A percentile compares a stretch with the other conserved stretches of the same genome.
Evolutionary conservation across 176 grass and related monocot species (phyloP).

Genomic region (Paspalum notatum): DNA sequence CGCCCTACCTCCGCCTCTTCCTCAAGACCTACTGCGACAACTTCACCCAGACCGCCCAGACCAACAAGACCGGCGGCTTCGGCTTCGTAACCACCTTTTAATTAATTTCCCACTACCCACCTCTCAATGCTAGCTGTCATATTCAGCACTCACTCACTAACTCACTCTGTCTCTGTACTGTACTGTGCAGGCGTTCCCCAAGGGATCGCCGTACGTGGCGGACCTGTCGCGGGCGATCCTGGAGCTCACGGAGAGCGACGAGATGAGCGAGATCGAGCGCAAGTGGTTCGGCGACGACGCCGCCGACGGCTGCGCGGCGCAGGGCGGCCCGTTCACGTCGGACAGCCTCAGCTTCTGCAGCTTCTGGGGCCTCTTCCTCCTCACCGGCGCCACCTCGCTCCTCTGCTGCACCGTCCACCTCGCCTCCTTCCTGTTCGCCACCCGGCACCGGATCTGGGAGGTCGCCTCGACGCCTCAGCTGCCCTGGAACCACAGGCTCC

Average conservation of each 20-base stretch:
- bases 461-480: not conserved
- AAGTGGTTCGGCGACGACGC: conserved; percentile 67
- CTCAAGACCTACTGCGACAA: conserved; percentile 53
- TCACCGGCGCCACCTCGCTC: conserved; percentile 67
- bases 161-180: too few species aligned
- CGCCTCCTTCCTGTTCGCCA: conserved; percentile 18
- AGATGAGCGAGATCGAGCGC: conserved; percentile 61
- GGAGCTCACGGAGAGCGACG: conserved; percentile 58
- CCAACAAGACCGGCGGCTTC: conserved; percentile 66
- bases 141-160: too few species aligned
- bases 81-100: conserved; percentile 61
- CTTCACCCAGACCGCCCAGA: conserved; percentile 43
- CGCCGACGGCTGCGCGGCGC: conserved; percentile 3
- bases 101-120: too few species aligned
- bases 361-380: conserved; percentile 89
- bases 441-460: not conserved
- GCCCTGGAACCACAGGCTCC: conserved; percentile 20
- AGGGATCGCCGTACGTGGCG: conserved; percentile 60
- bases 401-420: conserved; percentile 46
- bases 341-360: conserved; percentile 57
- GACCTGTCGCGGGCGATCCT: conserved; percentile 79
- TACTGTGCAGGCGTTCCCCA: conserved; percentile 71
- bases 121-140: too few species aligned
- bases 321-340: conserved; percentile 40
- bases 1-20: conserved; percentile 65